phyloP scores from a whole-genome alignment of 2,329 filamentous ascomycete genomes.

The Thermochaetoides dissita region DNA sequence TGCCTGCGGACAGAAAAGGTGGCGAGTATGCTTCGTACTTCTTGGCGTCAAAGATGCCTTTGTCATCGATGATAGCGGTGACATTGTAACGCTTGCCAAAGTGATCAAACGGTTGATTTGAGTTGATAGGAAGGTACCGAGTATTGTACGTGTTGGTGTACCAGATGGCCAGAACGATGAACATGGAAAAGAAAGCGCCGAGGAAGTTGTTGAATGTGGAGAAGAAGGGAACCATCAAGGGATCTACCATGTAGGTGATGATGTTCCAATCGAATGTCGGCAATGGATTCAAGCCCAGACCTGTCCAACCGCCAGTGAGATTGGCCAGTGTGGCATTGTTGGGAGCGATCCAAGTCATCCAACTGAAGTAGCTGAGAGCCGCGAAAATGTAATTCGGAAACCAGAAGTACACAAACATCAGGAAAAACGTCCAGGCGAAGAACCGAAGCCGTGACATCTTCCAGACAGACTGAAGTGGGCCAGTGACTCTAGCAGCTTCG shows the following conservation, averaged over 20 bases:
- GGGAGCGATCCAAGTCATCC: slow-evolving; percentile 37
- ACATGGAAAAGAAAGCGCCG: slow-evolving; percentile 12
- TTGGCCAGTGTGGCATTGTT: slow-evolving; percentile 27
- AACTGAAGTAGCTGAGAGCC: slow-evolving; percentile 30
- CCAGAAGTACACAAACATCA: slow-evolving; percentile 35
- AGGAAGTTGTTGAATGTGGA: slow-evolving; percentile 15
- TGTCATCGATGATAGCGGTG: slow-evolving; percentile 12
- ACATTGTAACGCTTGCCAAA: slow-evolving; percentile 26
- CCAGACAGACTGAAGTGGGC: slow-evolving; percentile 21
- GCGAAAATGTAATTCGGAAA: slow-evolving; percentile 32
- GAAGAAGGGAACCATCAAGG: slow-evolving; percentile 18
- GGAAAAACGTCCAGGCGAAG: slow-evolving; percentile 24
- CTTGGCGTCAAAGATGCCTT: slow-evolving; percentile 21
- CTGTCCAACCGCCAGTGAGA: slow-evolving; percentile 27
- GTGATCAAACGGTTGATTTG: slow-evolving; percentile 26
- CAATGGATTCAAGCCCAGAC: slow-evolving; percentile 33
- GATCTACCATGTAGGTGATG: slow-evolving; percentile 16
- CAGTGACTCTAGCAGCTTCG: slow-evolving; percentile 20
- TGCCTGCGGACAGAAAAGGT: slow-evolving; percentile 26
- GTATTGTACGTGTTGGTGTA: slow-evolving; percentile 21
- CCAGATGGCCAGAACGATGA: slow-evolving; percentile 15
- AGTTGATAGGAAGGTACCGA: slow-evolving; percentile 27
- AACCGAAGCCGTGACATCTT: slow-evolving; percentile 23
- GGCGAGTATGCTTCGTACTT: slow-evolving; percentile 29
- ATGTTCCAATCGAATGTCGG: slow-evolving; percentile 39